These are phyloP conservation scores for Rauvolfia tetraphylla DNA, from an alignment of 257 asterid genomes.

Conservation along the genomic window DNA sequence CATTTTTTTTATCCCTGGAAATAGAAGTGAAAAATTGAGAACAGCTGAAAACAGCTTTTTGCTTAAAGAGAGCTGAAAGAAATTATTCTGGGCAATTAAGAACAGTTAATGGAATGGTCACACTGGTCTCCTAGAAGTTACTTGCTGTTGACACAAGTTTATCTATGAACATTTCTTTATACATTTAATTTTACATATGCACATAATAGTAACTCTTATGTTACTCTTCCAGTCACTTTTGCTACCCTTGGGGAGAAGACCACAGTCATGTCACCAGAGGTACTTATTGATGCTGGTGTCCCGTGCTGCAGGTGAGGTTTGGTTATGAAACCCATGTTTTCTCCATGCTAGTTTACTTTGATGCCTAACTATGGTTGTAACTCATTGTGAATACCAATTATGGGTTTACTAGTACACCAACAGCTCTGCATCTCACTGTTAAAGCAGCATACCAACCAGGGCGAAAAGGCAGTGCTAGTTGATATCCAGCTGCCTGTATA, in stretches of 20 bases:
- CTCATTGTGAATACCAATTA: background rate
- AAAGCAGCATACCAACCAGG: background rate
- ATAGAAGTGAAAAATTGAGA: no score
- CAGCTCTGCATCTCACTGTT: slow-evolving; percentile 2
- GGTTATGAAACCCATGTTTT: background rate
- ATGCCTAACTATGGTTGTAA: background rate
- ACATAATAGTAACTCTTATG: background rate
- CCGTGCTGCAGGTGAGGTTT: slow-evolving; percentile 98
- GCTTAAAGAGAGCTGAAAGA: no score
- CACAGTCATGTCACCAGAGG: slow-evolving; percentile 99
- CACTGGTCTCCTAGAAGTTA: background rate
- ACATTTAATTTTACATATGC: background rate
- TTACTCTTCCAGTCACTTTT: slow-evolving; percentile 71
- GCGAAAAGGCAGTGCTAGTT: background rate
- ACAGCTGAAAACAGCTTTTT: no score
- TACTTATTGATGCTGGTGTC: slow-evolving; percentile 85
- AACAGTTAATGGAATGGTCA: background rate
- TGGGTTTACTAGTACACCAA: background rate
- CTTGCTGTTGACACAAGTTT: background rate
- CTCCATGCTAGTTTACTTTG: background rate
- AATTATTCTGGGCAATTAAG: no score
- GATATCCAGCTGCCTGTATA: background rate
- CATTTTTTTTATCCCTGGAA: no score
- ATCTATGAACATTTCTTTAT: background rate
- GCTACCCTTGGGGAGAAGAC: slow-evolving; percentile 98